These are phyloP conservation scores for Fomitiporia mediterranea DNA, from an alignment of 1,284 basidiomycete species.

Conservation along the genomic window DNA sequence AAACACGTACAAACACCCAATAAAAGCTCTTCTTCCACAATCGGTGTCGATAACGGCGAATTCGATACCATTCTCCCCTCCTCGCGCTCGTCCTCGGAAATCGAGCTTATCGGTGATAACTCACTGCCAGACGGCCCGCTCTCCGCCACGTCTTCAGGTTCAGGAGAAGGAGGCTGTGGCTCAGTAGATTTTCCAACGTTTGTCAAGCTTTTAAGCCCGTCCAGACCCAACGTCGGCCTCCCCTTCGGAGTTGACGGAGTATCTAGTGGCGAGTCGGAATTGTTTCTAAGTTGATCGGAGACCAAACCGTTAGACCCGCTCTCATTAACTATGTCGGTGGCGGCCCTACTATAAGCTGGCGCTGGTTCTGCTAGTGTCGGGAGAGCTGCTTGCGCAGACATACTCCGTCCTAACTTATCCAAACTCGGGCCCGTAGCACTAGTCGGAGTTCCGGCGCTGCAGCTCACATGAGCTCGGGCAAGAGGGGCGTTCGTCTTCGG, in stretches of 20 bases:
- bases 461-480: neutral
- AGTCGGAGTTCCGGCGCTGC: neutral
- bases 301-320: neutral
- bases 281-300: neutral
- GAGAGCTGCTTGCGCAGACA: conserved; percentile 13
- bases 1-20: conserved; percentile 19
- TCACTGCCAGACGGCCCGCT: neutral
- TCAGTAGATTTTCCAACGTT: neutral
- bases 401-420: conserved; percentile 12
- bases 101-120: neutral
- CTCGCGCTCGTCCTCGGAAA: neutral
- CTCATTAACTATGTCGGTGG: neutral
- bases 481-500: neutral
- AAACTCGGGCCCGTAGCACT: neutral
- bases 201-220: neutral
- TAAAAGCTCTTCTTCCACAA: conserved; percentile 21
- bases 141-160: conserved; percentile 1
- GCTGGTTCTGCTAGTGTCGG: neutral
- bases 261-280: neutral
- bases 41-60: conserved; percentile 5
- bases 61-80: conserved; percentile 9
- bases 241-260: conserved; percentile 1
- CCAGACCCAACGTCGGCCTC: neutral
- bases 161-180: neutral
- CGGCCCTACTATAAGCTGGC: neutral